These are phyloP conservation scores for Geranium rotundifolium DNA, from an alignment of 345 rosid genomes.

Conservation along the genomic window DNA sequence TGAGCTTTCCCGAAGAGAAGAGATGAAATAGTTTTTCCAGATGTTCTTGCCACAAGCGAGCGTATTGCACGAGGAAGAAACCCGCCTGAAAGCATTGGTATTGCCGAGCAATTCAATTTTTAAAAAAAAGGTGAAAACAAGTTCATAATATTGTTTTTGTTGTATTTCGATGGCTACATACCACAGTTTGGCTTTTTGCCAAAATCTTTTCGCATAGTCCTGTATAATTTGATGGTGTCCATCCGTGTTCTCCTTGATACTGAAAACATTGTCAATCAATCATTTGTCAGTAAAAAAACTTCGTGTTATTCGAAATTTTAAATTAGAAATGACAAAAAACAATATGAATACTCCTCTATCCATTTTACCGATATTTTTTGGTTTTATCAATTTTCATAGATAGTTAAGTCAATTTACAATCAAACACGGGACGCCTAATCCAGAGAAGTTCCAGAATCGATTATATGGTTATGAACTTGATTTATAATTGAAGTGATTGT, in stretches of 20 bases:
- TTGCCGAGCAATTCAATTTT: neutral
- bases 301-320: no score
- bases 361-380: no score
- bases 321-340: no score
- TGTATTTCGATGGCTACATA: conserved; percentile 21
- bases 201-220: conserved; percentile 87
- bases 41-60: conserved; percentile 72
- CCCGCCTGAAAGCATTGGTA: conserved; percentile 54
- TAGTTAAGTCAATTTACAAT: no score
- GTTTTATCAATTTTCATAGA: no score
- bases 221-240: conserved; percentile 72
- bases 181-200: conserved; percentile 94
- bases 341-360: no score
- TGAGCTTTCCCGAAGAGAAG: conserved; percentile 71
- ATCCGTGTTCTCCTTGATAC: conserved; percentile 93
- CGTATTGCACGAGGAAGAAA: conserved; percentile 71
- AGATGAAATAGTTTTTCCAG: conserved; percentile 52
- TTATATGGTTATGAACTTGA: no score
- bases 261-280: conserved; percentile 20
- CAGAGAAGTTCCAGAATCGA: no score
- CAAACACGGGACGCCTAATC: no score
- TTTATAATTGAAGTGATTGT: no score
- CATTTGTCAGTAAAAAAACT: neutral
- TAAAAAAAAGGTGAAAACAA: no score
- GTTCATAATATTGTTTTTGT: no score